phyloP scores from a whole-genome alignment of 208 protist species.

The Naegleria gruberi region DNA sequence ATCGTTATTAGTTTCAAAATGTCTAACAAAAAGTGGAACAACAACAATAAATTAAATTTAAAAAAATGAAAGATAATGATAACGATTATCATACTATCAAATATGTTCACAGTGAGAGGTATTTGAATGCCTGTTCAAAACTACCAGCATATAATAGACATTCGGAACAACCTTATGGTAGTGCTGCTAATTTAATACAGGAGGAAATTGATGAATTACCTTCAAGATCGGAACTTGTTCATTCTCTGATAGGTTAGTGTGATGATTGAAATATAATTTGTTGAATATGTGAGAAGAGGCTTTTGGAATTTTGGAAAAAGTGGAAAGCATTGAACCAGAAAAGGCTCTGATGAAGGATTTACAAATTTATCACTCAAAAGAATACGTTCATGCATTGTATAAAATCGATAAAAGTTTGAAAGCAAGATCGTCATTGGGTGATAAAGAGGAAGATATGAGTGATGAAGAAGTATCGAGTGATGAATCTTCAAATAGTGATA shows the following conservation, averaged over 20 bases:
- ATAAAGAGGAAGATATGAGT: not conserved
- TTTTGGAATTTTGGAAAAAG: too few relatives aligned
- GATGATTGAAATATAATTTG: too few relatives aligned
- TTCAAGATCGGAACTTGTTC: not conserved
- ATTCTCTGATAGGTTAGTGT: too few relatives aligned
- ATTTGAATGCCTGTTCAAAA: not conserved
- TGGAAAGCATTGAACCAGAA: not conserved
- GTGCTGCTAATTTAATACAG: not conserved
- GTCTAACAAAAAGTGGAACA: too few relatives aligned
- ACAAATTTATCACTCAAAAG: not conserved
- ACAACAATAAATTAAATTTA: too few relatives aligned
- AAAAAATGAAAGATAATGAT: too few relatives aligned
- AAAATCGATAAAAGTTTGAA: not conserved
- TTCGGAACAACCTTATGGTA: not conserved
- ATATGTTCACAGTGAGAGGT: not conserved
- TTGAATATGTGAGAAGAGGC: too few relatives aligned
- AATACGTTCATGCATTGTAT: not conserved
- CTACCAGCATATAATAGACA: not conserved
- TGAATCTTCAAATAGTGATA: not conserved
- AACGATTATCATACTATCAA: not conserved
- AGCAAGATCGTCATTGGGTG: not conserved
- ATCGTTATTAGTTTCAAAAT: too few relatives aligned
- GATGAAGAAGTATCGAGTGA: not conserved
- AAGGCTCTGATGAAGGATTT: not conserved
- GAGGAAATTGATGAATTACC: not conserved